phyloP scores from a whole-genome alignment of 1,284 basidiomycete species.

The Sanghuangporus weigelae region DNA sequence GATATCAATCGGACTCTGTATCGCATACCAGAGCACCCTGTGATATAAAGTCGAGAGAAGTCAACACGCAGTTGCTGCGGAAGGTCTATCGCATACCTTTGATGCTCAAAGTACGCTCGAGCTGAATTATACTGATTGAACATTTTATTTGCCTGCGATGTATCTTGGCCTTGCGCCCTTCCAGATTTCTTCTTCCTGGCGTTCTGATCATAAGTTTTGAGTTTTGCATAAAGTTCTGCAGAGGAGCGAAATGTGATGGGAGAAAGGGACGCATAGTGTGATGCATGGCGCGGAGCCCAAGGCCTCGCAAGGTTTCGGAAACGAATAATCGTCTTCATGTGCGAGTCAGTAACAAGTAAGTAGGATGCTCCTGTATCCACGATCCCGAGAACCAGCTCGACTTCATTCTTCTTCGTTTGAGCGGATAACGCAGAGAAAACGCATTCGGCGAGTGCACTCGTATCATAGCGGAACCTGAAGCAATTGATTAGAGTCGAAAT shows the following conservation, averaged over 20 bases:
- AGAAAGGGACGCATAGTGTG: slow-evolving; percentile 29
- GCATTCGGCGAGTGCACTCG: slow-evolving; percentile 6
- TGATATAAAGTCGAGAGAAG: background rate
- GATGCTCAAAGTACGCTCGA: slow-evolving; percentile 30
- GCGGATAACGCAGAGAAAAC: slow-evolving; percentile 2
- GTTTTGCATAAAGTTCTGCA: slow-evolving; percentile 25
- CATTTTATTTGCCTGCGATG: slow-evolving; percentile 28
- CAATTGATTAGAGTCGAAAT: background rate
- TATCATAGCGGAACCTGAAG: slow-evolving; percentile 16
- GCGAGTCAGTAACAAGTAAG: slow-evolving; percentile 24
- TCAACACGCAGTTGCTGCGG: background rate
- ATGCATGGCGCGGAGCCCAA: slow-evolving; percentile 12
- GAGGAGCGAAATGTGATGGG: slow-evolving; percentile 27
- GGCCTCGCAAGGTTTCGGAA: slow-evolving; percentile 3
- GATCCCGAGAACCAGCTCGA: slow-evolving; percentile 28
- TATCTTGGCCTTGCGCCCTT: slow-evolving; percentile 22
- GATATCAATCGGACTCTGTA: slow-evolving; percentile 16
- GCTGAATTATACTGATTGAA: slow-evolving; percentile 21
- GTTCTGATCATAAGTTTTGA: slow-evolving; percentile 23
- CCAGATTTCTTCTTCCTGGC: slow-evolving; percentile 20
- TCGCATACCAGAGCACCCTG: slow-evolving; percentile 16
- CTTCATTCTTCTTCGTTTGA: background rate
- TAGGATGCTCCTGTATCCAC: slow-evolving; percentile 30
- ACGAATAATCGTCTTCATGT: slow-evolving; percentile 13
- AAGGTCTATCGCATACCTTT: slow-evolving; percentile 24